Base-by-base conservation (phyloP, 306 rosid genomes). In the Prinsepia uniflora region DNA sequence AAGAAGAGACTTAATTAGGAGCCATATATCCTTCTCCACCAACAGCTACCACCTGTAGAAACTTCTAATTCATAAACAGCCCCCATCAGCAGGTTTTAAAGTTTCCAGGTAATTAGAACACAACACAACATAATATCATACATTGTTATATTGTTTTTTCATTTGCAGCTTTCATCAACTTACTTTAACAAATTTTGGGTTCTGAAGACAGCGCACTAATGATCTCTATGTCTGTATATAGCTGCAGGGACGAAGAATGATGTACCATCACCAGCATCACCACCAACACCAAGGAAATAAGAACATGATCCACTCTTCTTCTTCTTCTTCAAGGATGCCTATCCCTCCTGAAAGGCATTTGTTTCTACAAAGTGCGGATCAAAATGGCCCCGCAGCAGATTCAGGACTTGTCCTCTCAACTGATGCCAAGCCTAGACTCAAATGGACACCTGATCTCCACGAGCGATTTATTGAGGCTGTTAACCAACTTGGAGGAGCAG, bases 381-480 rank as follows among this genome's bases (percentile, higher is more conserved):
- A 86, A 42, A 84, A 72, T 77, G 89, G 87, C n/a, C 74, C 85
- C 42, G 62, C 82, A 46, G 97, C 81, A 46, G 97, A 92, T 67
- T 86, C 92, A 12, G 92, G 96, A 13, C 89, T 89, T 52, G 94
- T 89, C 70, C 96, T 92, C 49, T 89, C 96, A 47, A 92, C 95
- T 8, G 96, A 92, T 68, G 95, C 98, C 57, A 92, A 92, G 76
- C 98, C 98, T 4, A 81, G 98, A 72, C 84, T 92, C 6, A 92
- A 92, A 81, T 92, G 98, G 98, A 89, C 98, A 5, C 82, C 86
- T 0, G 98, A 92, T 76, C 94, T 92, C 66, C 98, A 92, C 10
- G 86, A 89, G 64, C 86, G 95, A 17, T 92, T 92, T 72, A 84
- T 89, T 5, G 95, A 92, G 69, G 98, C 98, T 15, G 95, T 92